phyloP scores from a whole-genome alignment of 768 basidiomycete genomes.

The Xanthoconium purpureum region DNA sequence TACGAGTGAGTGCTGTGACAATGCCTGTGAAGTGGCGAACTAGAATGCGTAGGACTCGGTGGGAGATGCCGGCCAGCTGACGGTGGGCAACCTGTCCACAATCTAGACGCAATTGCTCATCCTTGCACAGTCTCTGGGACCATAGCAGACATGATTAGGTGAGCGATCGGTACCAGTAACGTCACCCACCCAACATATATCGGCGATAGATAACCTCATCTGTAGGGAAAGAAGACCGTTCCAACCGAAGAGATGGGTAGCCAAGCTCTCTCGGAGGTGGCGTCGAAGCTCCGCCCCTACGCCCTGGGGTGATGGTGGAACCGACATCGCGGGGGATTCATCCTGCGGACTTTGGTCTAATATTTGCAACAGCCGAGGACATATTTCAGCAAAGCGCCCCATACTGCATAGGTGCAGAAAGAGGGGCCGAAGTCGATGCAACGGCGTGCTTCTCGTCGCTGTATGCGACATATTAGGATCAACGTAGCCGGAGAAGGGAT shows the following conservation, averaged over 20 bases:
- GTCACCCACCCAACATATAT: slow-evolving; percentile 42
- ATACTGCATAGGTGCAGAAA: slow-evolving; percentile 34
- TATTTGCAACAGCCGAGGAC: slow-evolving; percentile 44
- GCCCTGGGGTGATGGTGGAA: slow-evolving; percentile 28
- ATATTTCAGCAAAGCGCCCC: slow-evolving; percentile 38
- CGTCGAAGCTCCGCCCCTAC: slow-evolving; percentile 38
- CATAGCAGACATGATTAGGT: slow-evolving; percentile 20
- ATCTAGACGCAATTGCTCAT: slow-evolving; percentile 38
- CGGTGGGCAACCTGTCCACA: slow-evolving; percentile 53
- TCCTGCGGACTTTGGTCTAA: slow-evolving; percentile 31
- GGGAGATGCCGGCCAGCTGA: slow-evolving; percentile 51
- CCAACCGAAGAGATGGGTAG: slow-evolving; percentile 62
- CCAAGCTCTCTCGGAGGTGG: slow-evolving; percentile 51
- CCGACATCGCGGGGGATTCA: slow-evolving; percentile 37
- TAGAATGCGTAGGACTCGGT: slow-evolving; percentile 50
- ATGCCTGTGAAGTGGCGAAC: slow-evolving; percentile 56
- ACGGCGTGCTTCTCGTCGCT: slow-evolving; percentile 24
- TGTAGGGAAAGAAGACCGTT: slow-evolving; percentile 50
- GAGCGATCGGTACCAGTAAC: slow-evolving; percentile 9
- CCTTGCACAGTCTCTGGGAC: slow-evolving; percentile 50
- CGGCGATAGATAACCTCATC: slow-evolving; percentile 49
- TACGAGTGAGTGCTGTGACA: slow-evolving; percentile 43
- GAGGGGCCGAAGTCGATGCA: slow-evolving; percentile 31
- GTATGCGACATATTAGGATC: slow-evolving; percentile 5
- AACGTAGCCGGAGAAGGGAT: slow-evolving; percentile 5